A percentile compares a stretch with the other conserved stretches of the same genome.
Conservation (phyloP, 805 yeast species). For the Huiozyma sinensis region DNA sequence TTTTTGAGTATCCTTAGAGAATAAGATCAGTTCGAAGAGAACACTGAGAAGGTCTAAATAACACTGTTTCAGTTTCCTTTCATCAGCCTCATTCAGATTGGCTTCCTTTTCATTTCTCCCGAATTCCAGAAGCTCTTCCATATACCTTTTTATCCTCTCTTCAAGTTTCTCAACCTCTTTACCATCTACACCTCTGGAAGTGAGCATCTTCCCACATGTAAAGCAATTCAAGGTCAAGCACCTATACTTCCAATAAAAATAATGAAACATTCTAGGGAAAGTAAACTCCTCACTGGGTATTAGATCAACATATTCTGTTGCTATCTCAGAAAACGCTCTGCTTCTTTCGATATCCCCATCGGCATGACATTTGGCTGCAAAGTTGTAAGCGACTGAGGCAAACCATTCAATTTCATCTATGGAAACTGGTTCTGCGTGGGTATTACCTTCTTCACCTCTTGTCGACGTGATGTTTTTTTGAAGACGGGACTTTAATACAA, state of each 20-base stretch:
- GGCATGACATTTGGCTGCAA: conserved; percentile 19
- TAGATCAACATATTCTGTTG: conserved; percentile 11
- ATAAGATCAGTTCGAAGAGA: conserved; percentile 19
- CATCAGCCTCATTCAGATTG: background rate
- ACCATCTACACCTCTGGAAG: background rate
- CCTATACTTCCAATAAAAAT: conserved; percentile 20
- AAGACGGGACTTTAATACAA: conserved; percentile 7
- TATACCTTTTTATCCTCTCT: background rate
- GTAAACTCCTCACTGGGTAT: conserved; percentile 13
- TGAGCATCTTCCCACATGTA: too few relatives aligned
- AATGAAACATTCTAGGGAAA: conserved; percentile 16
- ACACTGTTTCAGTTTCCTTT: conserved; percentile 11
- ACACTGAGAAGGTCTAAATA: conserved; percentile 15
- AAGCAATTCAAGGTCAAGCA: conserved; percentile 5
- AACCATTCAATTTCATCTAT: conserved; percentile 34
- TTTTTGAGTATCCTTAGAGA: conserved; percentile 14
- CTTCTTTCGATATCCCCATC: conserved; percentile 7
- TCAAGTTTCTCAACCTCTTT: conserved; percentile 5
- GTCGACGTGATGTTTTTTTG: conserved; percentile 4
- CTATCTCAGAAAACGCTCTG: conserved; percentile 11
- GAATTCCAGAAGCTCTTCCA: background rate
- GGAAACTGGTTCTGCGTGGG: conserved; percentile 27
- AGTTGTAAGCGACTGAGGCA: conserved; percentile 28
- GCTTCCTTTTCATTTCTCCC: conserved; percentile 4
- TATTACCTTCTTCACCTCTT: conserved; percentile 1